Conservation (phyloP, 176 grass and related monocot species). For the Rhynchospora pubera region DNA sequence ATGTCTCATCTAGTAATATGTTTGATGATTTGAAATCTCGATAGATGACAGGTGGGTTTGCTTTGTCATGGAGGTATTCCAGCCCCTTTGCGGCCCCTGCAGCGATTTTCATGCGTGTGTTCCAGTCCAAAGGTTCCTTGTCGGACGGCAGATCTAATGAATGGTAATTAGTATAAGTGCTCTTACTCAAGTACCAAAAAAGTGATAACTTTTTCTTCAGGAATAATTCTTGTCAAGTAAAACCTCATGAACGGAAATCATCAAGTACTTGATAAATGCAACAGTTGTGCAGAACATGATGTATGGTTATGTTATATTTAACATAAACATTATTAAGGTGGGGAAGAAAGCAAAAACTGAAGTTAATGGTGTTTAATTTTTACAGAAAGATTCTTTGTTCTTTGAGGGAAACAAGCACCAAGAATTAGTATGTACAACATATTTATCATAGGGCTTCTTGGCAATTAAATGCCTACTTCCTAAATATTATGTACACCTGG, state of each 20-base stretch:
- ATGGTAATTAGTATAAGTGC: neutral
- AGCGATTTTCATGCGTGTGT: slow-evolving; percentile 76
- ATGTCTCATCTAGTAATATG: slow-evolving; percentile 59
- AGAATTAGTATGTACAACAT: neutral
- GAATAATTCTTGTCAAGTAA: neutral
- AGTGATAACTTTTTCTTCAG: neutral
- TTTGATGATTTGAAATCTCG: slow-evolving; percentile 86
- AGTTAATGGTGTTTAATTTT: neutral
- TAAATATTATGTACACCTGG: neutral
- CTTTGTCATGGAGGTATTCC: slow-evolving; percentile 88
- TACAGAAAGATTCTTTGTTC: neutral
- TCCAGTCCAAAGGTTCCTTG: slow-evolving; percentile 80
- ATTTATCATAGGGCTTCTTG: neutral
- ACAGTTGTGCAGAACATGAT: neutral
- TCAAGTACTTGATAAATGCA: neutral
- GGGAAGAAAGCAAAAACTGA: neutral
- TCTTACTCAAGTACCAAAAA: neutral
- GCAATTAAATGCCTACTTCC: neutral
- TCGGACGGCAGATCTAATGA: slow-evolving; percentile 56
- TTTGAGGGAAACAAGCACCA: neutral
- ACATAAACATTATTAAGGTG: neutral
- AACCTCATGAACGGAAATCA: neutral
- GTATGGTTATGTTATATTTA: neutral
- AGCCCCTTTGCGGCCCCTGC: slow-evolving; percentile 79
- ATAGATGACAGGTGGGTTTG: slow-evolving; percentile 82